Evolutionary conservation across 108 stramenopile genomes (phyloP), one percentile per base, ranked within the genome.

Genomic region (Cyclotella kingstonii): DNA sequence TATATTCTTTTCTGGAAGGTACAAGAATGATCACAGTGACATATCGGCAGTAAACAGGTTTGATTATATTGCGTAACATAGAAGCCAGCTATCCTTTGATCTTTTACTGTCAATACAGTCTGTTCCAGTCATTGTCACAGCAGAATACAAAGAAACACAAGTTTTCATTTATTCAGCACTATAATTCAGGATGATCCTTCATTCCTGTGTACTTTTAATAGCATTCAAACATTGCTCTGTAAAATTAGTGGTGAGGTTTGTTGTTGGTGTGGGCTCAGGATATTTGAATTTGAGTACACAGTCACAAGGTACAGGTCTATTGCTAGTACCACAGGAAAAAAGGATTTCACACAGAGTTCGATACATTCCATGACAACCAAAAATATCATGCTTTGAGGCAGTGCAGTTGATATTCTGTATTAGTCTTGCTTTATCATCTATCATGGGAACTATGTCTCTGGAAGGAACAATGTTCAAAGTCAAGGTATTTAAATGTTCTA

Each of bases 341-440:
- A 62, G 51, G 12, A 83, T 61, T 54, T 91, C 90, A 57, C 89
- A 90, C 9, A 85, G 36, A 2, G 70, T 29, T 11, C 86, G 58
- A 3, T 46, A 51, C 4, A 50, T 41, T 9, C 27, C 39, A 43
- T 91, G 90, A 48, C 90, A 91, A 8, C 59, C 78, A 45, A 76
- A 19, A 17, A 81, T 22, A 51, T 80, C 60, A 28, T 66, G 75
- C 14, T 34, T 27, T 0, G 51, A 38, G n/a, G 82, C 78, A 5
- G 52, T 68, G 53, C 90, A 91, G 12, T 77, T 69, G 42, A 85
- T 86, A 25, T 57, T 35, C 55, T 91, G 86, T 35, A 63, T 69
- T 3, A 82, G 47, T 6, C 18, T 38, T 26, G 75, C 63, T 31
- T 39, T 23, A 39, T 72, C 77, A 51, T 71, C 77, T 22, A 73